A percentile compares a stretch with the other conserved stretches of the same genome.
phyloP scores from a whole-genome alignment of 140 eudicot genomes.

The Flaveria floridana region DNA sequence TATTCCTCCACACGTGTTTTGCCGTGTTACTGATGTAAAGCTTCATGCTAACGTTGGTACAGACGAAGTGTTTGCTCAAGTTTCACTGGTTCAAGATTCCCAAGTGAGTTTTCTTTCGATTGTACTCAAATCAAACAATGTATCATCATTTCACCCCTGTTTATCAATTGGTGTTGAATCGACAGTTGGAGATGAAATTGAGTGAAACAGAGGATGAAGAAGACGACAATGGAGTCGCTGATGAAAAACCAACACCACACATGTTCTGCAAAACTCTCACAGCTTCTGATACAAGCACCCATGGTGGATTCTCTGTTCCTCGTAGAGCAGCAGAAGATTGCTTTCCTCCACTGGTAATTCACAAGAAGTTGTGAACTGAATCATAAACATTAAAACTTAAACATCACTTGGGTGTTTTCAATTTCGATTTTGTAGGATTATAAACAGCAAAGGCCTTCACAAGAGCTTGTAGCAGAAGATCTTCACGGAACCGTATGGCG shows the following conservation, averaged over 20 bases:
- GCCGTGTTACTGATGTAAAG: conserved; percentile 81
- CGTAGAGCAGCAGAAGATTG: conserved; percentile 99
- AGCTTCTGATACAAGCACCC: conserved; percentile 95
- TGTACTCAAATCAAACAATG: not conserved
- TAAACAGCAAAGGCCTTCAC: conserved; percentile 25
- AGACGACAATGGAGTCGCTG: conserved; percentile 50
- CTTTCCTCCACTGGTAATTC: conserved; percentile 82
- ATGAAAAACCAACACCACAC: conserved; percentile 68
- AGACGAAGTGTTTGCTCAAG: conserved; percentile 85
- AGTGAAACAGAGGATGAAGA: conserved; percentile 50
- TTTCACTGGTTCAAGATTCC: conserved; percentile 61
- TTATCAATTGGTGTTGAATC: not conserved
- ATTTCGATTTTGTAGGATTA: conserved; percentile 14
- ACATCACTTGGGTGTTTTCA: no score
- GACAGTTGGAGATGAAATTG: conserved; percentile 60
- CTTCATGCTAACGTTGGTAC: conserved; percentile 73
- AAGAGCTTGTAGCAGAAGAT: conserved; percentile 27
- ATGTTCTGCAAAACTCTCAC: conserved; percentile 98
- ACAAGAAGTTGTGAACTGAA: no score
- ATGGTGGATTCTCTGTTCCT: conserved; percentile 98
- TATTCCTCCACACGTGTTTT: conserved; percentile 74
- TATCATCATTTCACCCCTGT: not conserved
- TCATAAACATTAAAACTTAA: no score
- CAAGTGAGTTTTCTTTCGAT: conserved; percentile 41
- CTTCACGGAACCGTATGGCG: conserved; percentile 22